phyloP scores from a whole-genome alignment of 2,329 filamentous ascomycete species.

The Sclerotinia trifoliorum region DNA sequence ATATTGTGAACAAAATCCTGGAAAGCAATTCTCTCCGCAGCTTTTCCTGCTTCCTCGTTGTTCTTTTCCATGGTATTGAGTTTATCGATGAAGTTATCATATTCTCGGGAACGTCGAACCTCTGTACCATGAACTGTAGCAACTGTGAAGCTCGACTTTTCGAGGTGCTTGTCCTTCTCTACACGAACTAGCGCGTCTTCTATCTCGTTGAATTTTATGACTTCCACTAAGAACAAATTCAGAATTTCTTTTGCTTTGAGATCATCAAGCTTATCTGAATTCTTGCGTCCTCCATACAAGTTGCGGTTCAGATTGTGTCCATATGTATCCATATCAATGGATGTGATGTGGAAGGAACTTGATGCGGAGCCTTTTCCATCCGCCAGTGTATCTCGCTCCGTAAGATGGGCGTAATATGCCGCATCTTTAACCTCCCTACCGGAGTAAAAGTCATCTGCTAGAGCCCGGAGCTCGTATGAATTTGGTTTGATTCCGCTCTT shows the following conservation, averaged over 20 bases:
- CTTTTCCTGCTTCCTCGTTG: neutral
- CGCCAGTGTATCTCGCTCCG: neutral
- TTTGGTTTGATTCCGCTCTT: neutral
- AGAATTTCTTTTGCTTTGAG: neutral
- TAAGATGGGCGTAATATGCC: neutral
- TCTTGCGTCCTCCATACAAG: neutral
- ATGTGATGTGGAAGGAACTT: neutral
- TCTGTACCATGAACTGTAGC: slow-evolving; percentile 5
- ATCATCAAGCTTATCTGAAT: neutral
- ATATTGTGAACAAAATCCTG: slow-evolving; percentile 4
- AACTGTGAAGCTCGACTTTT: slow-evolving; percentile 4
- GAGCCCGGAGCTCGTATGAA: neutral
- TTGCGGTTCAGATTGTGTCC: slow-evolving; percentile 3
- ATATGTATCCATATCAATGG: slow-evolving; percentile 2
- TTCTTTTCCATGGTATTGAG: neutral
- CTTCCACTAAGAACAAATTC: slow-evolving; percentile 6
- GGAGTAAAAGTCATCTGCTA: neutral
- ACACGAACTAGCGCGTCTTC: neutral
- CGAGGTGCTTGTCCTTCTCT: neutral
- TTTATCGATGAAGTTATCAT: neutral
- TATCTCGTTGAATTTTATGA: slow-evolving; percentile 11
- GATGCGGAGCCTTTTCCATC: neutral
- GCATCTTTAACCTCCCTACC: neutral
- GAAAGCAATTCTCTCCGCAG: neutral
- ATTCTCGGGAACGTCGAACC: slow-evolving; percentile 11